Evolutionary conservation across 371 early-diverging fungal species (phyloP).

Genomic region (Catenaria anguillulae): DNA sequence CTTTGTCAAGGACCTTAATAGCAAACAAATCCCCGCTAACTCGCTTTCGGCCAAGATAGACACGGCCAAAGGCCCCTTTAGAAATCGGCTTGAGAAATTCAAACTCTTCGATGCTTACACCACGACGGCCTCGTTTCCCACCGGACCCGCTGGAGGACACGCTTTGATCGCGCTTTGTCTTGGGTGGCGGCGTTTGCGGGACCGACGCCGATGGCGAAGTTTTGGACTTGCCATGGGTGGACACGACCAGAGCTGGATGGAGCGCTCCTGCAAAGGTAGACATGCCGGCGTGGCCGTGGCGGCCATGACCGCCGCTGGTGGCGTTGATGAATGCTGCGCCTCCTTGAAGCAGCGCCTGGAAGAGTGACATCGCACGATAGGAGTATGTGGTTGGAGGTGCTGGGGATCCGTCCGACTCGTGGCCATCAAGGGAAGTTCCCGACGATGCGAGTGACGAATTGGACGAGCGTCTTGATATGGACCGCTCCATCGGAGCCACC

Average conservation of each 20-base stretch:
- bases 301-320: too few species aligned
- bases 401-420: neutral
- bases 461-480: neutral
- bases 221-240: conserved; percentile 2
- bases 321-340: too few species aligned
- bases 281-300: too few species aligned
- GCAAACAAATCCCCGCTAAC: conserved; percentile 78
- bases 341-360: neutral
- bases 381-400: neutral
- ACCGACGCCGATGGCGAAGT: neutral
- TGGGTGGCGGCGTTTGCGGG: neutral
- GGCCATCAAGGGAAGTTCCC: conserved; percentile 11
- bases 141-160: too few species aligned
- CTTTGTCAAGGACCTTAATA: conserved; percentile 80
- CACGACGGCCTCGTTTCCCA: too few species aligned
- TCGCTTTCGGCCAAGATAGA: conserved; percentile 66
- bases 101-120: conserved; percentile 59
- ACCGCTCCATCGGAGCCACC: neutral
- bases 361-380: conserved; percentile 1
- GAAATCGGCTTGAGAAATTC: conserved; percentile 73
- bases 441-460: neutral
- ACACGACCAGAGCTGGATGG: neutral
- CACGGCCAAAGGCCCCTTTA: conserved; percentile 70
- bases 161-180: conserved; percentile 7
- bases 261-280: too few species aligned